Base-by-base conservation (phyloP, 2,329 filamentous ascomycete genomes). In the Dothistroma pini region DNA sequence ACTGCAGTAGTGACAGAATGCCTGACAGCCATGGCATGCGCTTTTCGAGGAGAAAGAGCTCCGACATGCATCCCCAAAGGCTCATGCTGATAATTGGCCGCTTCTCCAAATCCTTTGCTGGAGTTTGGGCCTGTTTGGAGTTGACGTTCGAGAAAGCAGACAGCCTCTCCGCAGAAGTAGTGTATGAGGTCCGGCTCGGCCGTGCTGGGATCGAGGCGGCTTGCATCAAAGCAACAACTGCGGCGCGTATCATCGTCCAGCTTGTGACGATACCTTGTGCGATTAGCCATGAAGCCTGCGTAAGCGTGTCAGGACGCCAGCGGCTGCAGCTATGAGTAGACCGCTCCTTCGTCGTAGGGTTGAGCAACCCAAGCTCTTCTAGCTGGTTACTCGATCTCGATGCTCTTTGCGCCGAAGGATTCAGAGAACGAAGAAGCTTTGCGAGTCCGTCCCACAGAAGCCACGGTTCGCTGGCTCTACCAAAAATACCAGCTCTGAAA, bases 21-120 rank as follows among this genome's bases (percentile, higher is more conserved):
- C 91, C 91, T 72, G 82, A 83, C 59, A 96, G 83, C 93, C 93
- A 97, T 65, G 93, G 93, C 91, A 96, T 96, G 76, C 91, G 89
- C 66, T 80, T 76, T 68, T 88, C 82, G 72, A 96, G 77, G 80
- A 92, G 87, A 68, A 92, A 77, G 64, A 96, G 76, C 74, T 86
- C 87, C 64, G 86, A 87, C 59, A 88, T 75, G 76, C 89, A 90
- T 69, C 86, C 81, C 87, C 90, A 96, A 56, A 91, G 74, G 70
- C 84, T 86, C 82, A 95, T 96, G 66, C 84, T 83, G 63, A 95
- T 78, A 68, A 97, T 83, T 57, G 91, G 89, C 74, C 59, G 66
- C 57, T 57, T 65, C 10, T 64, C 63, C 38, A 55, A n/a, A 38
- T 48, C 38, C 14, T 54, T 5, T 25, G 48, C 8, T n/a, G 49